Percentiles rank a stretch among this genome's conserved stretches.
phyloP scores from a whole-genome alignment of 1,284 basidiomycete genomes.

The Rugiboletus extremiorientalis region DNA sequence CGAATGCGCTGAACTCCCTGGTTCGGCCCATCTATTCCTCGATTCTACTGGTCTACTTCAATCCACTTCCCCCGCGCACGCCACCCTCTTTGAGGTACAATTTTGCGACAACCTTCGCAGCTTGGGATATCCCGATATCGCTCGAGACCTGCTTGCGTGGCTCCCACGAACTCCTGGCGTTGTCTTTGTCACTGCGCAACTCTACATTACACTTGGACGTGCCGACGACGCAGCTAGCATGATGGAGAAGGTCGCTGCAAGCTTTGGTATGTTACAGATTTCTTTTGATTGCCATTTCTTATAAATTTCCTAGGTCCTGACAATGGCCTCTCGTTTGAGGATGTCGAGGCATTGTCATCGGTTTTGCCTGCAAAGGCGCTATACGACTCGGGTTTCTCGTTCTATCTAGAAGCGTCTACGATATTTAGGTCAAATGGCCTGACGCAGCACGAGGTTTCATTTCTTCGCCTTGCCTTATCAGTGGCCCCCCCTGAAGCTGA shows the following conservation, averaged over 20 bases:
- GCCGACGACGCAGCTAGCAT: constrained; percentile 71
- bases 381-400: constrained; percentile 64
- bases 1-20: constrained; percentile 46
- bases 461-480: constrained; percentile 78
- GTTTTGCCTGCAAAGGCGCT: constrained; percentile 61
- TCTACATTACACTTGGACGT: constrained; percentile 69
- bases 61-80: constrained; percentile 61
- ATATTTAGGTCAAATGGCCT: constrained; percentile 65
- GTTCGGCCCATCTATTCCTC: constrained; percentile 66
- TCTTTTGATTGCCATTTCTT: constrained; percentile 4
- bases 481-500: constrained; percentile 54
- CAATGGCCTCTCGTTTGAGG: constrained; percentile 54
- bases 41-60: constrained; percentile 63
- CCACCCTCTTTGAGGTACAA: constrained; percentile 64
- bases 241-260: constrained; percentile 76
- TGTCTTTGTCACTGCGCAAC: constrained; percentile 69
- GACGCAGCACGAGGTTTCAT: constrained; percentile 65
- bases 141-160: constrained; percentile 67
- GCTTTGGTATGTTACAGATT: constrained; percentile 56
- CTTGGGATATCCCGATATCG: constrained; percentile 63
- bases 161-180: constrained; percentile 76
- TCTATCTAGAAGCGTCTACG: constrained; percentile 75
- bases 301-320: constrained; percentile 46
- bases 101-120: constrained; percentile 70
- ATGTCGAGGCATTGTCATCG: constrained; percentile 57